Base-by-base conservation (phyloP, 2,329 filamentous ascomycete genomes). In the Alternaria ventricosa region DNA sequence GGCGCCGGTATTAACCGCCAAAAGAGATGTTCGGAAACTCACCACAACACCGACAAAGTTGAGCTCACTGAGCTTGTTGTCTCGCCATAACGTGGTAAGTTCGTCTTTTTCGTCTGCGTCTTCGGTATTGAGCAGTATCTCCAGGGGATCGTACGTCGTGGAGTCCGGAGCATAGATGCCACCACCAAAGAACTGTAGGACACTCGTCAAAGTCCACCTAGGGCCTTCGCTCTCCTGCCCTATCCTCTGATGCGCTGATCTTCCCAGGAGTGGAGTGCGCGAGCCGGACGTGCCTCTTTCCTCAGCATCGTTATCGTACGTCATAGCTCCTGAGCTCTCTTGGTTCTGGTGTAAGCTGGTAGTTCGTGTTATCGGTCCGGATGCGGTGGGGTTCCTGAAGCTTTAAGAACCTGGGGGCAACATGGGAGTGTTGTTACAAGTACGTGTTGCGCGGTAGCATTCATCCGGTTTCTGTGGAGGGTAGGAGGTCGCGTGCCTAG, bases 31-130 rank as follows among this genome's bases (percentile, higher is more conserved):
- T 22, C 9, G 9, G 10, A 36, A 27, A 77, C 77, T 10, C 75
- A 79, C 78, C 59, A 82, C 80, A 46, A 82, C 77, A 54, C 81
- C 81, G 11, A 83, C 75, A 47, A 83, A 83, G 63, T 75, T 82
- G 25, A 82, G 68, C 60, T 83, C 81, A 57, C 78, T 74, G 4
- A 83, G 63, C 58, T 79, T 81, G 63, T 81, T 78, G 51, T 81
- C 78, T 30, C 74, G 71, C 81, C 81, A 83, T 55, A 64, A 66
- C 15, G 77, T 63, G 1, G 81, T 82, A 13, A 83, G 69, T 11
- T 72, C 62, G 55, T 83, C 76, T 43, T 71, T 71, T 58, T 81
- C 74, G 18, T 74, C 60, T 13, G 51, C 22, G 30, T 78, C 74
- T n/a, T 78, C 68, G 0, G 73, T 70, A 30, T 81, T 81, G 13